These are phyloP conservation scores for Diphasiastrum complanatum DNA, from an alignment of 83 land plant genomes.

Conservation along the genomic window DNA sequence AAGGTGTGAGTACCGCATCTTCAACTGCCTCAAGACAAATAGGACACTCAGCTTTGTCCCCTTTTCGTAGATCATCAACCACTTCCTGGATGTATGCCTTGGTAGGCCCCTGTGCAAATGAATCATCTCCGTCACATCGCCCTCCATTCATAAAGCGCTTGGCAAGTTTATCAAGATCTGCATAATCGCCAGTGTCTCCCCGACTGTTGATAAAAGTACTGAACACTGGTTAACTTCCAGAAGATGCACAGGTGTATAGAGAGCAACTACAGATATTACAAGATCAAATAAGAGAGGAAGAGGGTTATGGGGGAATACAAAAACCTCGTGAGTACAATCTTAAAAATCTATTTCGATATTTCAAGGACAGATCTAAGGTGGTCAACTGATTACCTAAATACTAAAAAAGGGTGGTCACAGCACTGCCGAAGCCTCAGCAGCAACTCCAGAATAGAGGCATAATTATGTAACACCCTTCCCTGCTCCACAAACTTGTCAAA, in stretches of 20 bases:
- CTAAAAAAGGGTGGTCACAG: constrained; percentile 99
- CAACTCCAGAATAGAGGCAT: constrained; percentile 93
- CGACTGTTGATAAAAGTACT: constrained; percentile 48
- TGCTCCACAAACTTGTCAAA: constrained; percentile 96
- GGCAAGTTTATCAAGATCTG: constrained; percentile 84
- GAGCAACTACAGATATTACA: too few relatives aligned
- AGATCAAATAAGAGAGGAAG: too few relatives aligned
- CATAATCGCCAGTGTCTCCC: constrained; percentile 83
- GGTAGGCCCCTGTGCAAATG: constrained; percentile 43
- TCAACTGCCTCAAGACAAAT: constrained; percentile 92
- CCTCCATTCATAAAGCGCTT: constrained; percentile 68
- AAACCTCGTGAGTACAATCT: too few relatives aligned
- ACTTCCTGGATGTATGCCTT: constrained; percentile 82
- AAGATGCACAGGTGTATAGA: too few relatives aligned
- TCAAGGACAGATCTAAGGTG: too few relatives aligned
- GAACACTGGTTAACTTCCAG: too few relatives aligned
- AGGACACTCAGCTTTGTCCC: constrained; percentile 86
- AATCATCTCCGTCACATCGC: constrained; percentile 28
- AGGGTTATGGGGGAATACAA: too few relatives aligned
- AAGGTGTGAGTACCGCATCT: constrained; percentile 92
- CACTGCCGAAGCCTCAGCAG: constrained; percentile 91
- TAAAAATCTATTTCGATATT: too few relatives aligned
- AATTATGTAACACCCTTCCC: constrained; percentile 92
- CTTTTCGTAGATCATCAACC: constrained; percentile 76
- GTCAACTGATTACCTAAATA: constrained; percentile 88